Conservation (phyloP, 2,329 filamentous ascomycete genomes). For the Aureobasidium lini region DNA sequence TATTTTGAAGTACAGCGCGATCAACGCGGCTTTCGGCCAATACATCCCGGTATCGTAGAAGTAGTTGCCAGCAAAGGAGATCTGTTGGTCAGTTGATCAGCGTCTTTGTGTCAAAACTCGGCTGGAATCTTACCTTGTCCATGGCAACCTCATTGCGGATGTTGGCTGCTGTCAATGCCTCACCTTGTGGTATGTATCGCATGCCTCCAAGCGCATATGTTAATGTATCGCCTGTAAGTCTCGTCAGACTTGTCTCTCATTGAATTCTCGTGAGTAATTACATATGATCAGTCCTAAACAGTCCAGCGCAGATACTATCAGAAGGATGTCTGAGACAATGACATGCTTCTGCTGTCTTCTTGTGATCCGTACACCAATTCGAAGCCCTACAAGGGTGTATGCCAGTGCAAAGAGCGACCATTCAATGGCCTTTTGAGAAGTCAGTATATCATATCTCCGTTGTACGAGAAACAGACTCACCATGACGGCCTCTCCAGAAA, state of each 20-base stretch:
- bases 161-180: background rate
- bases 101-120: too few species aligned
- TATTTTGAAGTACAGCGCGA: constrained; percentile 5
- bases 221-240: background rate
- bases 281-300: constrained; percentile 3
- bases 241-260: background rate
- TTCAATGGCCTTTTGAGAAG: background rate
- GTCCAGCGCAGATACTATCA: background rate
- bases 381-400: background rate
- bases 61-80: constrained; percentile 4
- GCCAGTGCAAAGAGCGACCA: constrained; percentile 1
- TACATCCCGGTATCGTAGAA: constrained; percentile 8
- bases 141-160: background rate
- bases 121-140: background rate
- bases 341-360: constrained; percentile 1
- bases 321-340: background rate
- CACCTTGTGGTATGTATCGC: background rate
- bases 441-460: background rate
- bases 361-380: background rate
- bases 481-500: constrained; percentile 20
- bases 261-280: background rate
- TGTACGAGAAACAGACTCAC: background rate
- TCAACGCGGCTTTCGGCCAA: background rate
- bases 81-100: background rate
- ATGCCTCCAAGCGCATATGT: constrained; percentile 3